Evolutionary conservation across 345 rosid species (phyloP).

Genomic region (Leavenworthia alabamica): DNA sequence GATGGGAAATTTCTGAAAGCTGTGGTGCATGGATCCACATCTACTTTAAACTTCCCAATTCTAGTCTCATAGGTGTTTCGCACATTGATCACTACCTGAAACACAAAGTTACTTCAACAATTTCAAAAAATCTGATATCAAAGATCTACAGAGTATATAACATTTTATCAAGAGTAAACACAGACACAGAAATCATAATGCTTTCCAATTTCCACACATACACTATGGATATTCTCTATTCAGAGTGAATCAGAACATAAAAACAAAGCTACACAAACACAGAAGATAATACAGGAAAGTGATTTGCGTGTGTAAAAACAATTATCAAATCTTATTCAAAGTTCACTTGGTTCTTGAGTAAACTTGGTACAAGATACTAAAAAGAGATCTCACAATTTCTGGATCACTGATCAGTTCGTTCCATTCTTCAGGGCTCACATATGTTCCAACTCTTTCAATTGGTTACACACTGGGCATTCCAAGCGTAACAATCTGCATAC

Average conservation of each 20-base stretch:
- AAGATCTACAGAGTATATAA: too few species aligned
- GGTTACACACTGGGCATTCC: constrained; percentile 91
- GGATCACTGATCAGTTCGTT: constrained; percentile 78
- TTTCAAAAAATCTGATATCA: too few species aligned
- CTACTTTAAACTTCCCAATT: constrained; percentile 94
- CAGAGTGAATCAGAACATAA: not conserved
- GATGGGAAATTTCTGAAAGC: constrained; percentile 89
- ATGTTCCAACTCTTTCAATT: constrained; percentile 68
- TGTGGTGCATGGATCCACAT: constrained; percentile 78
- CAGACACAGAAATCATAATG: too few species aligned
- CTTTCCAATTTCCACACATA: not conserved
- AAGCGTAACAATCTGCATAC: constrained; percentile 79
- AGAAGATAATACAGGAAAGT: too few species aligned
- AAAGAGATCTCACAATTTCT: constrained; percentile 60
- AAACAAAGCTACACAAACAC: not conserved
- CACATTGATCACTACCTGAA: constrained; percentile 86
- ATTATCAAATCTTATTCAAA: not conserved
- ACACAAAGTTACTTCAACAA: not conserved
- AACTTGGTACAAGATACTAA: too few species aligned
- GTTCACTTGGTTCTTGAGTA: too few species aligned
- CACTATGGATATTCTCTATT: too few species aligned
- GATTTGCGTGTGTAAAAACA: too few species aligned
- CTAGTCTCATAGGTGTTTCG: constrained; percentile 86
- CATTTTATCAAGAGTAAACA: too few species aligned
- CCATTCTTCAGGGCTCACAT: constrained; percentile 77